These are phyloP conservation scores for Aspergillus candidus DNA, from an alignment of 2,329 filamentous ascomycete species.

Conservation along the genomic window DNA sequence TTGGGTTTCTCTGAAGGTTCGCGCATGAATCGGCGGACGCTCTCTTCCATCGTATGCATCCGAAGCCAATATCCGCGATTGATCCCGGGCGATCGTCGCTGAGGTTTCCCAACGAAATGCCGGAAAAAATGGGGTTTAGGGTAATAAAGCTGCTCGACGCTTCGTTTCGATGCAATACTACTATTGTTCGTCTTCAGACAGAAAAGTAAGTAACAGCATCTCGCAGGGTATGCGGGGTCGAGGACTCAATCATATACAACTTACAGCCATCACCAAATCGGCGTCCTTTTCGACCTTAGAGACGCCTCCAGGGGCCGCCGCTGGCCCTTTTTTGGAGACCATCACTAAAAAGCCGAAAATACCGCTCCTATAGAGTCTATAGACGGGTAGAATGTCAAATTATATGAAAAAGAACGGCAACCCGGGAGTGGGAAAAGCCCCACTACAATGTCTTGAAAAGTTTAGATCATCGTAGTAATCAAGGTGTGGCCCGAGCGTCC, in stretches of 20 bases:
- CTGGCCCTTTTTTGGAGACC: conserved; percentile 11
- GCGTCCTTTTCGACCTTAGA: conserved; percentile 40
- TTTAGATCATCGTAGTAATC: conserved; percentile 20
- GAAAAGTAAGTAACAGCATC: not conserved
- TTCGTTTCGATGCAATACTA: conserved; percentile 86
- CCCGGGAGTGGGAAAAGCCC: not conserved
- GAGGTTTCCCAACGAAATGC: conserved; percentile 78
- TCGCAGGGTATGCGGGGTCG: conserved; percentile 2
- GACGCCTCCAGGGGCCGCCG: conserved; percentile 11
- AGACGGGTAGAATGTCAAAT: too few relatives aligned
- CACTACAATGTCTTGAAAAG: not conserved
- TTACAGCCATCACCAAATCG: conserved; percentile 50
- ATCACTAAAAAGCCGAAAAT: conserved; percentile 4
- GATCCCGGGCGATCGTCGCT: conserved; percentile 77
- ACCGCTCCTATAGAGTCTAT: too few relatives aligned
- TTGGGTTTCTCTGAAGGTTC: conserved; percentile 53
- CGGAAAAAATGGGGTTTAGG: conserved; percentile 78
- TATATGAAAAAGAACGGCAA: conserved; percentile 2
- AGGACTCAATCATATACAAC: conserved; percentile 17
- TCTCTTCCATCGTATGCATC: conserved; percentile 72
- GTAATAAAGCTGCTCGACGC: conserved; percentile 84
- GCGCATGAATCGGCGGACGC: conserved; percentile 67
- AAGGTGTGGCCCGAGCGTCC: conserved; percentile 37
- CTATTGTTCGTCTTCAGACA: conserved; percentile 69
- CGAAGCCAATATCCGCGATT: conserved; percentile 86